Evolutionary conservation across 805 yeast genomes (phyloP).

Genomic region (Huiozyma sinensis): DNA sequence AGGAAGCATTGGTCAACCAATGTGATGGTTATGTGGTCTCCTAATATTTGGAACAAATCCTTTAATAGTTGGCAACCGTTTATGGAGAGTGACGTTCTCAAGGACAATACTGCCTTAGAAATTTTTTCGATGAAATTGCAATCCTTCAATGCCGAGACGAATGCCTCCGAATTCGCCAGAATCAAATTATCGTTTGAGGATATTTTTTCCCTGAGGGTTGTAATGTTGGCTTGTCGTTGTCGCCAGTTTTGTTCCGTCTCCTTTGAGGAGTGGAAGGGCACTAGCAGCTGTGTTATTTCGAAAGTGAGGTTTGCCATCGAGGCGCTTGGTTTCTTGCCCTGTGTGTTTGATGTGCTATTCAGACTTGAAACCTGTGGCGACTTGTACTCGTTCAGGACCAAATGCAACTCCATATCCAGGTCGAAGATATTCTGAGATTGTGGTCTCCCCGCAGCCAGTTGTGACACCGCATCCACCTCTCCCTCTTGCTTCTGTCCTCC

Average conservation of each 20-base stretch:
- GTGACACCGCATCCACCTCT: neutral
- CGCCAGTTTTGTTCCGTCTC: slow-evolving; percentile 90
- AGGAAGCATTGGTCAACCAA: slow-evolving; percentile 28
- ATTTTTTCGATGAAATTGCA: slow-evolving; percentile 48
- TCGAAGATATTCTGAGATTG: slow-evolving; percentile 8
- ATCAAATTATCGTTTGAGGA: slow-evolving; percentile 48
- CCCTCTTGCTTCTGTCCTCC: neutral
- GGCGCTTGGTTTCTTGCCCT: slow-evolving; percentile 1
- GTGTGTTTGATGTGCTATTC: neutral
- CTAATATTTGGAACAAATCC: slow-evolving; percentile 36
- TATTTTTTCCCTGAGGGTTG: slow-evolving; percentile 39
- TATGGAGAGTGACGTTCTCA: slow-evolving; percentile 73
- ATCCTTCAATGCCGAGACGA: slow-evolving; percentile 25
- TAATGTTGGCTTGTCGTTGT: slow-evolving; percentile 50
- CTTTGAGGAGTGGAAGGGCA: slow-evolving; percentile 46
- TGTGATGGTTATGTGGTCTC: slow-evolving; percentile 20
- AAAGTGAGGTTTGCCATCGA: slow-evolving; percentile 13
- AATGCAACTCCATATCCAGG: slow-evolving; percentile 13
- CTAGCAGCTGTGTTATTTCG: slow-evolving; percentile 20
- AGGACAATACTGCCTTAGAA: slow-evolving; percentile 53
- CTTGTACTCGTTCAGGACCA: slow-evolving; percentile 10
- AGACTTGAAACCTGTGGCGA: slow-evolving; percentile 8
- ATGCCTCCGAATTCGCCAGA: slow-evolving; percentile 28
- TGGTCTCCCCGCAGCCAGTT: neutral
- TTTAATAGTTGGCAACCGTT: slow-evolving; percentile 69